Percentiles rank a stretch among this genome's conserved stretches.
Evolutionary conservation across 1,284 basidiomycete genomes (phyloP).

Genomic region (Ceratobasidium sp.): DNA sequence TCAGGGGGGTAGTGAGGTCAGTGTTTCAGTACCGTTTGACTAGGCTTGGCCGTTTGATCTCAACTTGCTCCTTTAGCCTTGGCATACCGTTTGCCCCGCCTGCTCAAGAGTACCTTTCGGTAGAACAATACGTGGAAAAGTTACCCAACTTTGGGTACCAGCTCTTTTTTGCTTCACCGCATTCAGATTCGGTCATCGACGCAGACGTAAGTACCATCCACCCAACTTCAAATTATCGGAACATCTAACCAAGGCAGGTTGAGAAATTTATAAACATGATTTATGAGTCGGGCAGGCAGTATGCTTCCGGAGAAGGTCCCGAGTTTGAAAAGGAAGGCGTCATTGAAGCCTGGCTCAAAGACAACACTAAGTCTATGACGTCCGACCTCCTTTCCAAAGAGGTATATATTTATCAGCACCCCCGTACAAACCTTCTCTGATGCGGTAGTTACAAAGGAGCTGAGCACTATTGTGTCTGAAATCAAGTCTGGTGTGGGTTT

Average conservation of each 20-base stretch:
- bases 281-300: neutral
- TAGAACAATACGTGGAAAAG: neutral
- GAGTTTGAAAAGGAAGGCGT: neutral
- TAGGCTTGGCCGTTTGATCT: neutral
- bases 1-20: neutral
- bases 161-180: neutral
- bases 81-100: neutral
- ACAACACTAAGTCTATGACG: neutral
- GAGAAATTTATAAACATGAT: neutral
- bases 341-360: neutral
- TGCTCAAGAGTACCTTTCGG: neutral
- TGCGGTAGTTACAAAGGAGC: too few relatives aligned
- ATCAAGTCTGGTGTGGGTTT: constrained; percentile 2
- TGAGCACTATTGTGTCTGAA: neutral
- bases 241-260: neutral
- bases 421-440: neutral
- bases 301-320: neutral
- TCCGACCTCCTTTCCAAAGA: neutral
- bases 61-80: neutral
- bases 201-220: neutral
- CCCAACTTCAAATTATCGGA: neutral
- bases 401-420: neutral
- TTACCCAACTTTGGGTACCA: neutral
- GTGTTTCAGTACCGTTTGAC: neutral
- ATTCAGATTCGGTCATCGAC: neutral